These are phyloP conservation scores for Viola odorata DNA, from an alignment of 345 rosid genomes.

Conservation along the genomic window DNA sequence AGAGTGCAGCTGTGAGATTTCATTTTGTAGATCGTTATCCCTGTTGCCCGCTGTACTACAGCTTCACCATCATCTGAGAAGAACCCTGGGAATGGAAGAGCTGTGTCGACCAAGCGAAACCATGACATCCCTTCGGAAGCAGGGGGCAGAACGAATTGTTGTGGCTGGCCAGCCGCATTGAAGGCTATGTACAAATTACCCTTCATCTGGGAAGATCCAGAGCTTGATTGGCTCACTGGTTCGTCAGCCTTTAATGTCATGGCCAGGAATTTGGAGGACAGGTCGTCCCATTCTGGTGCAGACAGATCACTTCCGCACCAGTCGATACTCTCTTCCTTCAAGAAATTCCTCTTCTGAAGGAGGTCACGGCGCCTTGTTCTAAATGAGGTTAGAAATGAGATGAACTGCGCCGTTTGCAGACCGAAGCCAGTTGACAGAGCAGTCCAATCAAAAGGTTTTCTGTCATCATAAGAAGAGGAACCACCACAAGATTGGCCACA, in stretches of 20 bases:
- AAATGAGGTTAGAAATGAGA: conserved; percentile 61
- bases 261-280: conserved; percentile 59
- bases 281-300: conserved; percentile 78
- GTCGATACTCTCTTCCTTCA: conserved; percentile 63
- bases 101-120: conserved; percentile 68
- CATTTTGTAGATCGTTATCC: conserved; percentile 52
- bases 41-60: conserved; percentile 40
- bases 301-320: conserved; percentile 70
- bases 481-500: conserved; percentile 81
- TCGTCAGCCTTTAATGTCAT: conserved; percentile 54
- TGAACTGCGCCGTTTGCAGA: conserved; percentile 56
- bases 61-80: conserved; percentile 54
- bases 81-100: conserved; percentile 78
- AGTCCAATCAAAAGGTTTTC: conserved; percentile 69
- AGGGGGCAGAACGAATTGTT: conserved; percentile 49
- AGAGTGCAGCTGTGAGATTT: conserved; percentile 73
- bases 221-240: conserved; percentile 23
- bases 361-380: conserved; percentile 63
- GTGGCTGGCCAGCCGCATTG: conserved; percentile 46
- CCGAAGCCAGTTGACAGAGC: conserved; percentile 56
- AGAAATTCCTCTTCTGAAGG: conserved; percentile 52
- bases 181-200: conserved; percentile 62
- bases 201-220: conserved; percentile 26
- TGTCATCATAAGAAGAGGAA: conserved; percentile 41
- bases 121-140: conserved; percentile 53